Conservation (phyloP, 768 basidiomycete genomes). For the Termitomyces sp. region DNA sequence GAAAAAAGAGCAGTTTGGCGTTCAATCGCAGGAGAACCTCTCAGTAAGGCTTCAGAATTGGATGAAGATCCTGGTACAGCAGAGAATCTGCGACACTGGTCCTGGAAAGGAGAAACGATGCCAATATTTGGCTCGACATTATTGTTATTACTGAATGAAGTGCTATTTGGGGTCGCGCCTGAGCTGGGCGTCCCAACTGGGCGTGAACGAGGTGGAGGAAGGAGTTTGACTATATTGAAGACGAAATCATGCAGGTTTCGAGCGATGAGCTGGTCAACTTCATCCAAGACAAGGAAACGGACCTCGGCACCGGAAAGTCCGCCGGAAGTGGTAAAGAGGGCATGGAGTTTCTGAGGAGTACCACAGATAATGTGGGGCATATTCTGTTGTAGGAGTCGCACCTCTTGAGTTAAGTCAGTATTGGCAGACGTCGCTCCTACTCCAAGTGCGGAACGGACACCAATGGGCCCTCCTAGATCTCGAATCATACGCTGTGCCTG, state of each 20-base stretch:
- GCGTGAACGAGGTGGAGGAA: constrained; percentile 83
- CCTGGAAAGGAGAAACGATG: constrained; percentile 31
- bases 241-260: constrained; percentile 96
- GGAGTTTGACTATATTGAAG: constrained; percentile 84
- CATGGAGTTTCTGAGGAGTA: constrained; percentile 93
- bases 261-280: constrained; percentile 97
- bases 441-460: constrained; percentile 85
- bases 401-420: constrained; percentile 66
- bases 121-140: constrained; percentile 40
- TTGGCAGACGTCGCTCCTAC: constrained; percentile 69
- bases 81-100: constrained; percentile 55
- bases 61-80: constrained; percentile 44
- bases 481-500: constrained; percentile 95
- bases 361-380: constrained; percentile 96
- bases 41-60: constrained; percentile 28
- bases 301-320: constrained; percentile 81
- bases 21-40: constrained; percentile 46
- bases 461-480: constrained; percentile 90
- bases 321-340: constrained; percentile 78
- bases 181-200: constrained; percentile 41
- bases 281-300: constrained; percentile 91
- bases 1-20: constrained; percentile 94
- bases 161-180: constrained; percentile 25
- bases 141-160: constrained; percentile 37
- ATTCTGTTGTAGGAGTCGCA: constrained; percentile 82